Base-by-base conservation (phyloP, 2,329 filamentous ascomycete genomes). In the Emericellopsis atlantica region DNA sequence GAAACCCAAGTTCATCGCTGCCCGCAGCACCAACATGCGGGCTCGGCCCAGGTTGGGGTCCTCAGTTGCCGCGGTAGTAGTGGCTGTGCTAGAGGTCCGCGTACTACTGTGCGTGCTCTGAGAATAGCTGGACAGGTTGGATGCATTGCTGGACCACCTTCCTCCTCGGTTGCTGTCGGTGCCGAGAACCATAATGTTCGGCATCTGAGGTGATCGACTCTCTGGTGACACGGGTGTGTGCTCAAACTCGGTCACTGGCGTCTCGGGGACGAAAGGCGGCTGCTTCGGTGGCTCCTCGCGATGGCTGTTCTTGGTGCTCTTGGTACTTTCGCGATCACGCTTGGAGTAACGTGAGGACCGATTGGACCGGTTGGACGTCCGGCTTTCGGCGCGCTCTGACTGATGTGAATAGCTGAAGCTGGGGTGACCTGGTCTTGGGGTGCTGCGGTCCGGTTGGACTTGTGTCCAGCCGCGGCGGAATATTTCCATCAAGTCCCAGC, bases 381-480 rank as follows among this genome's bases (percentile, higher is more conserved):
- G 60, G 42, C 69, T 72, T 40, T 73, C 38, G 11, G 36, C 34
- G 14, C 44, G 40, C 12, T 37, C 33, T 4, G 40, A 41, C 8
- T n/a, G 40, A 12, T 26, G 37, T 6, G 39, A 36, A 11, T 12
- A 12, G 14, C 10, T 59, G 54, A 93, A 93, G 39, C 70, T 80
- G 10, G 80, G 74, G 56, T 94, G 87, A 42, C 74, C 84, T 2
- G 88, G 84, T 32, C 87, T 74, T 12, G 90, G 89, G 2, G 89
- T 95, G 36, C 83, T 84, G 41, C 88, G 72, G 45, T 95, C 88
- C 5, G 89, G 87, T 40, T 87, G 77, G 37, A 92, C 78, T 51
- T 92, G 84, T 4, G 85, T 87, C 87, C 89, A 95, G 15, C 87
- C 87, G 62, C 92, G 84, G 37, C 87, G 76, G 67, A 95, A 95